Evolutionary conservation across 2,329 filamentous ascomycete species (phyloP), one percentile per base, ranked within the genome.

Genomic region (Cercospora zeina): DNA sequence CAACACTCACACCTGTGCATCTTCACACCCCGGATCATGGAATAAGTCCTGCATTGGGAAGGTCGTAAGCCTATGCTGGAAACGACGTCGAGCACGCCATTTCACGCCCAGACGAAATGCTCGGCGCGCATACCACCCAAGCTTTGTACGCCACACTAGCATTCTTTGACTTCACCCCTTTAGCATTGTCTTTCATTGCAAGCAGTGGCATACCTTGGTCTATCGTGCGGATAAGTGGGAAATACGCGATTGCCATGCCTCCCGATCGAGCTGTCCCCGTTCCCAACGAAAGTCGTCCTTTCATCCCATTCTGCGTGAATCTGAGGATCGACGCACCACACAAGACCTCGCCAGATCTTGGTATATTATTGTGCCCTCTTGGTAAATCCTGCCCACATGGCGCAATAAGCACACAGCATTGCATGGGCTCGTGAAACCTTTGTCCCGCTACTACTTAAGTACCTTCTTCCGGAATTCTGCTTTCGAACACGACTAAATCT

Each of bases 101-200:
- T 27, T 19, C 49, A 14, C n/a, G 49, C 49, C 49, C 27, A 53
- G 49, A 31, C 49, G 49, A 53, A 53, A 11, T 53, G 49, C 49
- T 53, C 49, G 49, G 49, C 49, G 9, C 49, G n/a, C 49, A 53
- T 53, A 53, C 16, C 49, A 53, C 49, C 49, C 49, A 53, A 53
- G 49, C 49, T 53, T 53, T 53, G 42, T 49, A 21, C 42, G 42
- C 42, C 21, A 49, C 42, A 49, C 42, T 27, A 27, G 42, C 42
- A 27, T 49, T 49, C 42, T 30, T 49, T 30, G 42, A 49, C 42
- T 27, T 49, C 42, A 49, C 42, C 11, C 42, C 42, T 27, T 27
- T 2, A 49, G 0, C 4, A 7, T 24, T 9, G 21, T 49, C 21
- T 49, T 49, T 4, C 21, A 49, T 49, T 8, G 42, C 42, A 27